Conservation (phyloP, 306 rosid genomes). For the Morella rubra region DNA sequence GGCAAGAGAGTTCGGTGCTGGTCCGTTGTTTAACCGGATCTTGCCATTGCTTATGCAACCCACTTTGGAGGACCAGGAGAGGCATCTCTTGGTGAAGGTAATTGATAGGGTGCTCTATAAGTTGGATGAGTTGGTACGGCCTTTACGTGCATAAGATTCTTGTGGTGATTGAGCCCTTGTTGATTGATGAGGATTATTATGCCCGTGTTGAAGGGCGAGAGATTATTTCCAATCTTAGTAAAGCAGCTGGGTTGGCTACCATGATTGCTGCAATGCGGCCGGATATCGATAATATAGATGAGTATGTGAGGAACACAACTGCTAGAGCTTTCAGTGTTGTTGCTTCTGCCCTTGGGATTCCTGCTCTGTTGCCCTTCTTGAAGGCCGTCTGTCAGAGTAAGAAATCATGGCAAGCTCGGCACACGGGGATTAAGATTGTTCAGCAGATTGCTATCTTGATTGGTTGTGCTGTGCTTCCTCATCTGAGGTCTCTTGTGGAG, state of each 20-base stretch:
- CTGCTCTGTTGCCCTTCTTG: constrained; percentile 87
- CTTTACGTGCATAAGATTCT: constrained; percentile 95
- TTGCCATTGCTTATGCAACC: constrained; percentile 80
- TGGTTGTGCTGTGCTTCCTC: constrained; percentile 91
- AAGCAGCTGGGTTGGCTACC: constrained; percentile 98
- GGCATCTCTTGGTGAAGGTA: constrained; percentile 79
- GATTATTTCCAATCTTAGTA: constrained; percentile 91
- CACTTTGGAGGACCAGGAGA: constrained; percentile 76
- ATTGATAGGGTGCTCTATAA: constrained; percentile 91
- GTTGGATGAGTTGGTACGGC: constrained; percentile 91
- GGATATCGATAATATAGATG: constrained; percentile 93
- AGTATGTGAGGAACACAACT: constrained; percentile 90
- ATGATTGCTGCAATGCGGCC: constrained; percentile 99
- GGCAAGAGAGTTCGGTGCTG: constrained; percentile 78
- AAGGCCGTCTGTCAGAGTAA: constrained; percentile 98
- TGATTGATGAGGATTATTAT: constrained; percentile 96
- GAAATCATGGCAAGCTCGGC: constrained; percentile 97
- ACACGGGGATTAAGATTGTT: constrained; percentile 94
- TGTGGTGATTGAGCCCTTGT: constrained; percentile 90
- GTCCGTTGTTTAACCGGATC: constrained; percentile 72
- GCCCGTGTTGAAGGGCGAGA: constrained; percentile 97
- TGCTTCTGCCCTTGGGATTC: constrained; percentile 95
- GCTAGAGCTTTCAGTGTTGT: constrained; percentile 97
- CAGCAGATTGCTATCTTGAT: constrained; percentile 98
- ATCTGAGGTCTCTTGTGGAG: constrained; percentile 86